Conservation (phyloP, 2,329 filamentous ascomycete genomes). For the Monilinia polystroma region DNA sequence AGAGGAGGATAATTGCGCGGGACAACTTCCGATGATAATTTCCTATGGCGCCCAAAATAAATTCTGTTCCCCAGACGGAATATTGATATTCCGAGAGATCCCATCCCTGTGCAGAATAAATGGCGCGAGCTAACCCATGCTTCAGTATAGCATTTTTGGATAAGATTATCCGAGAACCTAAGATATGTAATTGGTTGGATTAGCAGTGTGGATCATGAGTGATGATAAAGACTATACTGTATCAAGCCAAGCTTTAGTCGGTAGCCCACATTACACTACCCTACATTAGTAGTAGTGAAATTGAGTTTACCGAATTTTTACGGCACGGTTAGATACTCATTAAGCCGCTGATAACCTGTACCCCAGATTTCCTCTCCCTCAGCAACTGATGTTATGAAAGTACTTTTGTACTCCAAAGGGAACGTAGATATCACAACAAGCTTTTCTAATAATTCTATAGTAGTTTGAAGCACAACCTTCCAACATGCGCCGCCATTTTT, state of each 20-base stretch:
- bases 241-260: no score
- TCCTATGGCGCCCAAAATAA: not conserved
- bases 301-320: no score
- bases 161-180: no score
- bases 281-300: no score
- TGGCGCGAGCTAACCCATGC: not conserved
- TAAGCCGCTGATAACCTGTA: slow-evolving; percentile 29
- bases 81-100: not conserved
- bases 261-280: no score
- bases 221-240: no score
- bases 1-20: not conserved
- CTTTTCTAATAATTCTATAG: not conserved
- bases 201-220: no score
- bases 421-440: not conserved
- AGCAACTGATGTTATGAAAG: slow-evolving; percentile 13
- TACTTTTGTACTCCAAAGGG: slow-evolving; percentile 7
- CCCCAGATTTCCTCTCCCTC: slow-evolving; percentile 25
- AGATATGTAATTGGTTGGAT: no score
- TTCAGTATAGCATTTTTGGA: no score
- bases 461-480: not conserved
- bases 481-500: slow-evolving; percentile 56
- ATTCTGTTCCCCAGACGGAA: slow-evolving; percentile 19
- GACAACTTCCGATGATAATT: not conserved
- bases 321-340: not conserved
- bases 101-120: not conserved